A percentile compares a stretch with the other conserved stretches of the same genome.
phyloP scores from a whole-genome alignment of 768 basidiomycete genomes.

The Rhodotorula paludigena region DNA sequence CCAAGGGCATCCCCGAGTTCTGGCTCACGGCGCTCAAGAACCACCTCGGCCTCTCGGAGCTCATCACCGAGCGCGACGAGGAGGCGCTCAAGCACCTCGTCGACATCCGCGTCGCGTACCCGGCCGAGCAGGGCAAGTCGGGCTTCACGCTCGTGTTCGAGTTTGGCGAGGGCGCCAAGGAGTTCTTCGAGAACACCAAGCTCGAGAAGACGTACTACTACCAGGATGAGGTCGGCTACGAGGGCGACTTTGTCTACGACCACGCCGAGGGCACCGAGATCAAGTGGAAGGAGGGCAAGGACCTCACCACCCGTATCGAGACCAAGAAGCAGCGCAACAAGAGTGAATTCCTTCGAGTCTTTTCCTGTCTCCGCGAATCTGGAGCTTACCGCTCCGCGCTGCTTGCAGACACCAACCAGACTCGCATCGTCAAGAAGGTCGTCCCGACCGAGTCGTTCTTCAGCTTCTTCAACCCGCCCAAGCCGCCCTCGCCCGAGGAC shows the following conservation, averaged over 20 bases:
- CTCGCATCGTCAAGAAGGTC: slow-evolving; percentile 62
- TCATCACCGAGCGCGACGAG: slow-evolving; percentile 90
- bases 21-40: slow-evolving; percentile 96
- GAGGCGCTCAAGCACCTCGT: slow-evolving; percentile 73
- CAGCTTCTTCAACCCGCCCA: slow-evolving; percentile 81
- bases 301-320: slow-evolving; percentile 93
- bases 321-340: slow-evolving; percentile 99
- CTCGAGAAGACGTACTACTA: slow-evolving; percentile 94
- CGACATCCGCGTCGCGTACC: slow-evolving; percentile 76
- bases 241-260: slow-evolving; percentile 95
- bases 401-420: slow-evolving; percentile 57
- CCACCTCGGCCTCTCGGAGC: slow-evolving; percentile 74
- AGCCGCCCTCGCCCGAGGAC: slow-evolving; percentile 64
- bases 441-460: slow-evolving; percentile 93
- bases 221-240: slow-evolving; percentile 56
- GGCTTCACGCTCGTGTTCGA: slow-evolving; percentile 86
- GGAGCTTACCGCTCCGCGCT: not conserved
- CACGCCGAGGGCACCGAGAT: slow-evolving; percentile 85
- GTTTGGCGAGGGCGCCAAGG: slow-evolving; percentile 65
- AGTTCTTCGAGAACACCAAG: slow-evolving; percentile 76
- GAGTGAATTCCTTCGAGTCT: slow-evolving; percentile 56
- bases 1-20: slow-evolving; percentile 79
- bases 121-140: slow-evolving; percentile 59
- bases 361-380: not conserved
- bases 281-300: slow-evolving; percentile 97